Base-by-base conservation (phyloP, 2,329 filamentous ascomycete genomes). In the Dactylellina leptospora region DNA sequence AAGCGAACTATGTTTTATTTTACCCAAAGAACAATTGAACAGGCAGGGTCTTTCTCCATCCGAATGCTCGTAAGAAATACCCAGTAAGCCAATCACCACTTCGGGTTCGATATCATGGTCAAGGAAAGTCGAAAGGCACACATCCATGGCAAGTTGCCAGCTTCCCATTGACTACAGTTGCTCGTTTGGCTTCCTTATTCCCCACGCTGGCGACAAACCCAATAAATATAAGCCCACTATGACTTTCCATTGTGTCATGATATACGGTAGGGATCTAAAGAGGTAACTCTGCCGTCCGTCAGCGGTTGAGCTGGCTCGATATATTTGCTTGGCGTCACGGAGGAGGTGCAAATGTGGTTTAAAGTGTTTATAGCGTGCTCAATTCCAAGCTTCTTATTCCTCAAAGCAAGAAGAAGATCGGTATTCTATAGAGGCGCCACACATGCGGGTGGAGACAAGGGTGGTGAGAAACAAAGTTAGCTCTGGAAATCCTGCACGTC, bases 241-340 rank as follows among this genome's bases (percentile, higher is more conserved):
- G 66, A 71, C 66, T 71, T 71, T 71, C 66, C 20, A 55, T 62
- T 51, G 47, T 47, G 42, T 69, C 45, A 30, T 16, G 38, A 23
- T 18, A 8, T n/a, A 18, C 20, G 11, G 27, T 23, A 10, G 13
- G n/a, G 38, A 54, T 56, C 64, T 23, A 56, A 71, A 63, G 13
- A 58, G 33, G 66, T 61, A 71, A 58, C 58, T 71, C 50, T 42
- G 50, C 66, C 66, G 51, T 28, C 13, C 23, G 56, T 56, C 27
- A 58, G 30, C 30, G 30, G 30, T 36, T 9, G 4, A 10, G 10
- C 30, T 63, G 40, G n/a, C 38, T 42, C 33, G 27, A 20, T 27
- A 30, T 50, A 20, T 48, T 44, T 18, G 10, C 38, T 44, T 44
- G 38, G 38, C 38, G 16, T 44, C 38, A 20, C 38, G 38, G 38